phyloP scores from a whole-genome alignment of 2,329 filamentous ascomycete species.

The Biscogniauxia marginata region DNA sequence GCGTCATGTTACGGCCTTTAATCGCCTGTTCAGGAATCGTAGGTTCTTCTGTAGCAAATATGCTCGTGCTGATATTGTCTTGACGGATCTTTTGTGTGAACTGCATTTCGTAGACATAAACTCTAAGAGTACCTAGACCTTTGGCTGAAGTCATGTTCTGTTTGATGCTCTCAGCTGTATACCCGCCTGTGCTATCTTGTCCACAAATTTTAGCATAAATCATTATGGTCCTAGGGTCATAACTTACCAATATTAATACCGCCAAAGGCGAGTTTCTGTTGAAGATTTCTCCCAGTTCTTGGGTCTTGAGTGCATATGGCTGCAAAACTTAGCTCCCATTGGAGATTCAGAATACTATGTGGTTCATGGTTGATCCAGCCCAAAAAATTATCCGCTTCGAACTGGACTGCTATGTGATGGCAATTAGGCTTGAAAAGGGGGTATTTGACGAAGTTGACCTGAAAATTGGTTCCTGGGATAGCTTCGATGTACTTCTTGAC shows the following conservation, averaged over 20 bases:
- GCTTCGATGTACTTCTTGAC: constrained; percentile 11
- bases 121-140: neutral
- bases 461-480: neutral
- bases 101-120: neutral
- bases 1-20: neutral
- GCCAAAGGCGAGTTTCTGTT: too few species aligned
- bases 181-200: neutral
- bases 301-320: neutral
- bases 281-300: neutral
- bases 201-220: neutral
- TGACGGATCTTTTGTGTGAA: neutral
- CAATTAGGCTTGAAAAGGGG: neutral
- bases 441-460: neutral
- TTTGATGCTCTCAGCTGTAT: neutral
- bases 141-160: neutral
- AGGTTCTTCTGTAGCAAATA: neutral
- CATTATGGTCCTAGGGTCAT: neutral
- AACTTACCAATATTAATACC: neutral
- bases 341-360: too few species aligned
- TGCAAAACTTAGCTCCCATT: neutral
- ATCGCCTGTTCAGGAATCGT: neutral
- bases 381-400: neutral
- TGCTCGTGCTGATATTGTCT: neutral
- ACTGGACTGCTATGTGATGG: neutral
- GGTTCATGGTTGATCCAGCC: neutral